phyloP scores from a whole-genome alignment of 163 green algal genomes.

The Chlamydomonas reinhardtii region DNA sequence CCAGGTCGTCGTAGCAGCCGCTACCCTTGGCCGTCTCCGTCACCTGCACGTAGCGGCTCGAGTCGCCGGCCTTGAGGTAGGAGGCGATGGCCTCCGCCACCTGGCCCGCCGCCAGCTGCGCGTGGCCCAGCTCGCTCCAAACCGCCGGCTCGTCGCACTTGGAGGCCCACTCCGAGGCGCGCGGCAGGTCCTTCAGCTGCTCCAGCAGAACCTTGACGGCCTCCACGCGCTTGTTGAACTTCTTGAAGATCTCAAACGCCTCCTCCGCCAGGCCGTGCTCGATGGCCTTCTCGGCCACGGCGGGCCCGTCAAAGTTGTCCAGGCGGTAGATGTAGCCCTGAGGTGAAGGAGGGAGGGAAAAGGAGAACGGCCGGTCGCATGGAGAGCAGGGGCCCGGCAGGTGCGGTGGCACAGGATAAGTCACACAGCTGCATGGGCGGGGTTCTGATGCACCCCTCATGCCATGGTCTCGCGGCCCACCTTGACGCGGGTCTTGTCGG shows the following conservation, averaged over 20 bases:
- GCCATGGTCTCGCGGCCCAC: too few species aligned
- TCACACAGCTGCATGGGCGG: too few species aligned
- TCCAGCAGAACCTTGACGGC: slow-evolving; percentile 85
- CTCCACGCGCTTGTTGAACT: slow-evolving; percentile 96
- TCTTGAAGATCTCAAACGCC: slow-evolving; percentile 99
- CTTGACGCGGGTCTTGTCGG: slow-evolving; percentile 78
- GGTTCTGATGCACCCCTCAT: too few species aligned
- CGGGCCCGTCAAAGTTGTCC: slow-evolving; percentile 97
- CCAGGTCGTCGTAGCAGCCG: slow-evolving; percentile 88
- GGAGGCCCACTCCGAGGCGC: slow-evolving; percentile 94
- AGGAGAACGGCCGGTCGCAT: too few species aligned
- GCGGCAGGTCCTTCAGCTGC: slow-evolving; percentile 87
- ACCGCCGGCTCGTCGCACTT: slow-evolving; percentile 96
- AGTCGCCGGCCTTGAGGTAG: slow-evolving; percentile 92
- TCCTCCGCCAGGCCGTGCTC: slow-evolving; percentile 89
- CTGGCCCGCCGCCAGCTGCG: slow-evolving; percentile 86
- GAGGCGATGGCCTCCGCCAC: slow-evolving; percentile 90
- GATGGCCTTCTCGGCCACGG: slow-evolving; percentile 84
- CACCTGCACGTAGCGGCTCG: slow-evolving; percentile 64
- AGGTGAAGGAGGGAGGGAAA: slow-evolving; percentile 18
- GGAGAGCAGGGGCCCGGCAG: too few species aligned
- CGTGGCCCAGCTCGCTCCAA: slow-evolving; percentile 94
- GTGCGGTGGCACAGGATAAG: too few species aligned
- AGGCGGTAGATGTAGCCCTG: slow-evolving; percentile 99
- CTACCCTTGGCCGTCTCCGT: slow-evolving; percentile 77